These are phyloP conservation scores for Candida verbasci DNA, from an alignment of 805 yeast species.

Conservation along the genomic window DNA sequence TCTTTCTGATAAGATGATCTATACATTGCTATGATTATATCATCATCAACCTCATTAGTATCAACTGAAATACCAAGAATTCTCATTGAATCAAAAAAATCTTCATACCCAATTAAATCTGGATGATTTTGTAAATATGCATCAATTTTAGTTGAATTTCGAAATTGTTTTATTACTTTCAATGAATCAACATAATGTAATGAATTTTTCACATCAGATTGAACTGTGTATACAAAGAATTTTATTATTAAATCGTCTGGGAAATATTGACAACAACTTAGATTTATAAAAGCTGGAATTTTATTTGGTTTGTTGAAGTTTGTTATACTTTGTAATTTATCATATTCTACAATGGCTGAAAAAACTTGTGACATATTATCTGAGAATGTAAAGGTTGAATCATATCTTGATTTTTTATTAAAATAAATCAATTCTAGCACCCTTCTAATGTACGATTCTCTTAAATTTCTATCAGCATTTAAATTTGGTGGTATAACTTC, in stretches of 20 bases:
- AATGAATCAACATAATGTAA: constrained; percentile 36
- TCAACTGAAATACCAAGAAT: constrained; percentile 23
- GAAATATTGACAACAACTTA: constrained; percentile 28
- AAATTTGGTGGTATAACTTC: constrained; percentile 49
- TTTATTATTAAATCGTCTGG: constrained; percentile 38
- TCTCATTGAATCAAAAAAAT: constrained; percentile 28
- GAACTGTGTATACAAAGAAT: constrained; percentile 35
- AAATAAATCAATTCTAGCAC: constrained; percentile 48
- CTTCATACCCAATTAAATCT: constrained; percentile 28
- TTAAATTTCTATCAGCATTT: constrained; percentile 15
- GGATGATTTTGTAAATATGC: constrained; percentile 24
- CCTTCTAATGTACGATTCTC: constrained; percentile 53
- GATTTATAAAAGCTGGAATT: constrained; percentile 22
- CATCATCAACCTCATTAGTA: constrained; percentile 25
- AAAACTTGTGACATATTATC: constrained; percentile 31
- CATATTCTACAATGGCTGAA: constrained; percentile 32
- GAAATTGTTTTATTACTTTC: constrained; percentile 17
- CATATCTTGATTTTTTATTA: constrained; percentile 13
- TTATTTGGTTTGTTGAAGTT: constrained; percentile 17
- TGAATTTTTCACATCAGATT: constrained; percentile 28
- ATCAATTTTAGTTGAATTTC: constrained; percentile 16
- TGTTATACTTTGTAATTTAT: constrained; percentile 27
- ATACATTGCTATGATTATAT: constrained; percentile 32
- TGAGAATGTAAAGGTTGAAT: constrained; percentile 24
- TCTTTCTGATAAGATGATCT: constrained; percentile 24